These are phyloP conservation scores for Tilletia walkeri DNA, from an alignment of 1,284 basidiomycete species.

Conservation along the genomic window DNA sequence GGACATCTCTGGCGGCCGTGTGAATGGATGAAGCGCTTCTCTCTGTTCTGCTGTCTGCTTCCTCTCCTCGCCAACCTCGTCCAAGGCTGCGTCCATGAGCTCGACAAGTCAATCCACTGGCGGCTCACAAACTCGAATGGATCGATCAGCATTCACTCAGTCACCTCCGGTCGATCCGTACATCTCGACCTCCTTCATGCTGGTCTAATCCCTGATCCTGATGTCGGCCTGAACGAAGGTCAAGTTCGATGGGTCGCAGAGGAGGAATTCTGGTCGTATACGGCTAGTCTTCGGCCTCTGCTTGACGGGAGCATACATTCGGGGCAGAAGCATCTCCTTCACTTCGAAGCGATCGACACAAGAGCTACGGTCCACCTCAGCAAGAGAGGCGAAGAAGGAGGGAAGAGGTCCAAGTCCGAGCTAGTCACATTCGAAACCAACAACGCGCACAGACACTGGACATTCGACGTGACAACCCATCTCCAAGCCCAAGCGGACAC, in stretches of 20 bases:
- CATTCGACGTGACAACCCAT: slow-evolving; percentile 57
- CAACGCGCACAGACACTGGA: slow-evolving; percentile 65
- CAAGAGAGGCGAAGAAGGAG: slow-evolving; percentile 61
- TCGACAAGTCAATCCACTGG: slow-evolving; percentile 54
- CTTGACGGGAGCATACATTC: neutral
- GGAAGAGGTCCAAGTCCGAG: neutral
- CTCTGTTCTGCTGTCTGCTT: no score
- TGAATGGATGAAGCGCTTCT: no score
- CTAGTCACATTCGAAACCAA: slow-evolving; percentile 56
- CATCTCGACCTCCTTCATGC: slow-evolving; percentile 64
- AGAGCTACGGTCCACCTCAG: slow-evolving; percentile 64
- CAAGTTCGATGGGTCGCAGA: slow-evolving; percentile 64
- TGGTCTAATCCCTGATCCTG: slow-evolving; percentile 63
- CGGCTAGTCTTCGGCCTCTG: slow-evolving; percentile 59
- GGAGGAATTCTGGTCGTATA: slow-evolving; percentile 66
- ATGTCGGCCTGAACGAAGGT: slow-evolving; percentile 65
- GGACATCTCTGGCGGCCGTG: no score
- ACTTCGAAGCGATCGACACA: slow-evolving; percentile 66
- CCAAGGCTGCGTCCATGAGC: neutral
- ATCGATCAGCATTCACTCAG: slow-evolving; percentile 62
- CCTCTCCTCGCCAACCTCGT: no score
- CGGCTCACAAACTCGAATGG: slow-evolving; percentile 63
- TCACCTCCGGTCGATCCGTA: slow-evolving; percentile 60
- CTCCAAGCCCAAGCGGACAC: neutral
- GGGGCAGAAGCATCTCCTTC: slow-evolving; percentile 58